A percentile compares a stretch with the other conserved stretches of the same genome.
phyloP scores from a whole-genome alignment of 2,329 filamentous ascomycete genomes.

The Fusarium mundagurra region DNA sequence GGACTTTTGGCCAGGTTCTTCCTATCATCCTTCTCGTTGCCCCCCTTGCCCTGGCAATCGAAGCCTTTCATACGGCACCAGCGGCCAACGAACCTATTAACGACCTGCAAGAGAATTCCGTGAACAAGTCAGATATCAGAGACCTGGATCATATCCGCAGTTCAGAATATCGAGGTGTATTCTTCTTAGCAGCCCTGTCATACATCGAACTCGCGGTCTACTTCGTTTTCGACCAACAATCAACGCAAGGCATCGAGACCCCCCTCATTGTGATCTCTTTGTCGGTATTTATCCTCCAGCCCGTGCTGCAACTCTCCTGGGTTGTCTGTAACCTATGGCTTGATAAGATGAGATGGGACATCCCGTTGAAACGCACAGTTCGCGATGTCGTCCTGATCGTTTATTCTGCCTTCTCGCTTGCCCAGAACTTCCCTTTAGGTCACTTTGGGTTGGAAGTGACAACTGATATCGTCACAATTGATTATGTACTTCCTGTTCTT shows the following conservation, averaged over 20 bases:
- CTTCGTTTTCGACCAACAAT: background rate
- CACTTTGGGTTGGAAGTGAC: too few species aligned
- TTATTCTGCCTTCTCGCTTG: background rate
- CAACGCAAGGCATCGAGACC: background rate
- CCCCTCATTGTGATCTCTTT: too few species aligned
- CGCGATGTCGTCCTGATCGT: background rate
- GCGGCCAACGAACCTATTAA: background rate
- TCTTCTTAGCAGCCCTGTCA: background rate
- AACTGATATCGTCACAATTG: too few species aligned
- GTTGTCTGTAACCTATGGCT: background rate
- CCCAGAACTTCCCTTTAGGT: background rate
- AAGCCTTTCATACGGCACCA: background rate
- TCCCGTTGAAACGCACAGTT: background rate
- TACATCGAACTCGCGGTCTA: background rate
- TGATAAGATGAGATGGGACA: accelerated
- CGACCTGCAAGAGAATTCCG: too few species aligned
- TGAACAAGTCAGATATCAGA: background rate
- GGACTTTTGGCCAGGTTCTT: slow-evolving; percentile 7
- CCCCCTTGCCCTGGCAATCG: background rate
- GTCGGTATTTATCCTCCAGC: background rate
- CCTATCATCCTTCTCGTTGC: background rate
- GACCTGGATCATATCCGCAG: background rate
- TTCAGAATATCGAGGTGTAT: background rate
- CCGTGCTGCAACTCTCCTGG: accelerated
- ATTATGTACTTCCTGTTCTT: too few species aligned